Evolutionary conservation across 441 rosid species (phyloP), one percentile per base, ranked within the genome.

Genomic region (Syzygium syzygioides): DNA sequence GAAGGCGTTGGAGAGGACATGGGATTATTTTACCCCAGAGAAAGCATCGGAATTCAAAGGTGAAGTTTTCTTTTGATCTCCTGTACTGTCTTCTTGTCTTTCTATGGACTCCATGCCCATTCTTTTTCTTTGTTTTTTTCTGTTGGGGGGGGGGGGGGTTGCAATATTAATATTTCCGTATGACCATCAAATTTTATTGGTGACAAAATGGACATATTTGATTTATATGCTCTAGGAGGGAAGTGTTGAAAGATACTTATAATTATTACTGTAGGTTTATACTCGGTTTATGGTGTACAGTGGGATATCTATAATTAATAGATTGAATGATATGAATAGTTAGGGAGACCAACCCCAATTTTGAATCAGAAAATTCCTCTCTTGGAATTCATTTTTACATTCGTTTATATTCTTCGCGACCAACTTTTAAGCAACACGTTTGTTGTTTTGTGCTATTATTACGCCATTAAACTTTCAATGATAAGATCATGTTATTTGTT

Each of bases 1-100:
- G 93, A 98, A 97, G 94, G 99, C 98, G 48, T 93, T 98, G 89
- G 99, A 98, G 92, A 95, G 94, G 94, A 98, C 99, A 56, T 96
- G 99, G 99, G 99, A 98, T 95, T 98, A 93, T 94, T 83, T 95
- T 90, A 91, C 93, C 90, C 94, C 99, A 84, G 99, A 98, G 89
- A 97, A 95, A 91, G 98, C 98, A 50, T 90, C 90, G 86, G 99
- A 97, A 89, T 98, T 98, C 90, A 96, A 95, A 96, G 99, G 99
- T 98, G 90, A 57, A 79, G 28, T 76, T 85, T 62, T 55, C 66
- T 71, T 55, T 84, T 84, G 52, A 52, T 34, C 11, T 37, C 80
- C 15, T 19, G 26, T 11, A 10, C 37, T 37, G 28, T 71, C 80
- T 34, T 71, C 80, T 71, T 13, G 13, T 71, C 50, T 71, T 71